Conservation (phyloP, 1,139 yeast genomes). For the Suhomyces wounanorum region DNA sequence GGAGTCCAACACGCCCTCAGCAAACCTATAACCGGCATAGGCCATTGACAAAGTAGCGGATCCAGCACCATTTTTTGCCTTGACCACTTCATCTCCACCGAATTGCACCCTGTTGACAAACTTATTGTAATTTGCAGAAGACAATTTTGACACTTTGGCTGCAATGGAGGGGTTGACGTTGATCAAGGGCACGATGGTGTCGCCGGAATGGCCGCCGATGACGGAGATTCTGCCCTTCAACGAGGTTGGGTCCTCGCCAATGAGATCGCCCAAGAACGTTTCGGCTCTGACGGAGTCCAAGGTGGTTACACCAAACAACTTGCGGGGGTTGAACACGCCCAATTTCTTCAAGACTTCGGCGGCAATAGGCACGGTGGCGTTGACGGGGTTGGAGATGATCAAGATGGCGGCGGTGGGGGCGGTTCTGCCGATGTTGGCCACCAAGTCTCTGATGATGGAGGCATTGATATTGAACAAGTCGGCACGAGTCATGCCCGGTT, state of each 20-base stretch:
- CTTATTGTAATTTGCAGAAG: slow-evolving; percentile 37
- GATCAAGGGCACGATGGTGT: slow-evolving; percentile 66
- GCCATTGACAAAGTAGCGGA: slow-evolving; percentile 82
- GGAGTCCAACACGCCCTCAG: slow-evolving; percentile 51
- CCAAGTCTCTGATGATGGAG: slow-evolving; percentile 61
- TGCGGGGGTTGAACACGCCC: slow-evolving; percentile 64
- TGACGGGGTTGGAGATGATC: slow-evolving; percentile 75
- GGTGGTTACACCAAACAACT: slow-evolving; percentile 73
- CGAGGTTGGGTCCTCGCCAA: slow-evolving; percentile 34
- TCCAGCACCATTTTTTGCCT: slow-evolving; percentile 76
- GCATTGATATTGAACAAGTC: slow-evolving; percentile 77
- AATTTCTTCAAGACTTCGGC: slow-evolving; percentile 65
- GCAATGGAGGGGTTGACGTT: slow-evolving; percentile 30
- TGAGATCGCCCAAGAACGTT: slow-evolving; percentile 56
- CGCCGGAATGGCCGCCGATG: slow-evolving; percentile 78
- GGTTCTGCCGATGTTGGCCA: slow-evolving; percentile 55
- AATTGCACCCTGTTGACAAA: slow-evolving; percentile 66
- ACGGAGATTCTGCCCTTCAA: slow-evolving; percentile 58
- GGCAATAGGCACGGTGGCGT: slow-evolving; percentile 74
- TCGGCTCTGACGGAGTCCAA: slow-evolving; percentile 71
- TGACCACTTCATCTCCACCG: slow-evolving; percentile 80
- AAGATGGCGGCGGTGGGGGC: slow-evolving; percentile 66
- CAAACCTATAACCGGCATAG: slow-evolving; percentile 70
- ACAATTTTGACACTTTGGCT: slow-evolving; percentile 31
- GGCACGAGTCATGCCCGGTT: slow-evolving; percentile 80